Conservation (phyloP, 2,329 filamentous ascomycete genomes). For the Cadophora gregata region DNA sequence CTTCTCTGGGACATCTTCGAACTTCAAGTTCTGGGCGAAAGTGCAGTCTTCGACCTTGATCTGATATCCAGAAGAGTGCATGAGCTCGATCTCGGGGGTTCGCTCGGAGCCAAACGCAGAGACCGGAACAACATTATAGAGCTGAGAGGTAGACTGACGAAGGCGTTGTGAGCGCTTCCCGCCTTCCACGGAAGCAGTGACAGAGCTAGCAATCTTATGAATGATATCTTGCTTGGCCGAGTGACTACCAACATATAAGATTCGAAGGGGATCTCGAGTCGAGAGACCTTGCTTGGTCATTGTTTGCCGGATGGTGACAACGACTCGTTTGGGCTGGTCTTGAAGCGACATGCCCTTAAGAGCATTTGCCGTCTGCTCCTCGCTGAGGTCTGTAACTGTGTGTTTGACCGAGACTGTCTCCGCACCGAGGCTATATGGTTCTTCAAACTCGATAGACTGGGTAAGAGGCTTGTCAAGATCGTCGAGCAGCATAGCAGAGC, state of each 20-base stretch:
- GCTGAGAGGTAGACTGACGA: constrained; percentile 48
- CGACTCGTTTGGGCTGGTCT: constrained; percentile 47
- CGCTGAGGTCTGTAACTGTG: constrained; percentile 51
- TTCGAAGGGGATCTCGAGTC: constrained; percentile 53
- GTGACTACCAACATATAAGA: constrained; percentile 56
- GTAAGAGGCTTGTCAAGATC: constrained; percentile 40
- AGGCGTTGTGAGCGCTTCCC: constrained; percentile 42
- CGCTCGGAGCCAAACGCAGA: constrained; percentile 54
- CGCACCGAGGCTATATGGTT: constrained; percentile 46
- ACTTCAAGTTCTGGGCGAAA: constrained; percentile 46
- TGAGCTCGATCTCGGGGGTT: constrained; percentile 57
- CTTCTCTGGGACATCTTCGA: constrained; percentile 44
- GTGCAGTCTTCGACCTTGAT: constrained; percentile 58
- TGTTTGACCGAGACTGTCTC: constrained; percentile 54
- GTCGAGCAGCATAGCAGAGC: constrained; percentile 39
- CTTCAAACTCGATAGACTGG: constrained; percentile 54
- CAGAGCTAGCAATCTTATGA: constrained; percentile 55
- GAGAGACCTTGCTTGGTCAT: constrained; percentile 54
- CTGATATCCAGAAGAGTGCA: constrained; percentile 57
- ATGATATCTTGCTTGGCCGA: constrained; percentile 50
- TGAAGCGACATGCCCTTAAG: constrained; percentile 44
- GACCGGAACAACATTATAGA: constrained; percentile 59
- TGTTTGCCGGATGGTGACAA: constrained; percentile 54
- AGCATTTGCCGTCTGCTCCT: constrained; percentile 49
- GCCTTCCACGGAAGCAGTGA: constrained; percentile 49